These are phyloP conservation scores for Nannochloropsis gaditana DNA, from an alignment of 108 stramenopile species.

Conservation along the genomic window DNA sequence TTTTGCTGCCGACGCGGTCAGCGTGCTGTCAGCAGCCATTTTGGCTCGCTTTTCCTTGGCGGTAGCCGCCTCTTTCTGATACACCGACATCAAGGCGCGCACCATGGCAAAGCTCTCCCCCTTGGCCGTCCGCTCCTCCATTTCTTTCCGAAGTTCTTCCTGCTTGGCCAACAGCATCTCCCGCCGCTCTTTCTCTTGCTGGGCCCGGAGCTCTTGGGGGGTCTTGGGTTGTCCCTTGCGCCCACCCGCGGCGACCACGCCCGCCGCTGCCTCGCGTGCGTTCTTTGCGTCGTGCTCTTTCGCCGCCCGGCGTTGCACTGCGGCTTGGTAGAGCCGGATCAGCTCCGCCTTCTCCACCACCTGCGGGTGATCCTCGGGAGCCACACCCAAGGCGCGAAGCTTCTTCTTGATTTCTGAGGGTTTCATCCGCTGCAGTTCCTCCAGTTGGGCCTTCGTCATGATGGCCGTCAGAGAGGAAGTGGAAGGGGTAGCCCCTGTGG, in stretches of 20 bases:
- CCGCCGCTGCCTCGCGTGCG: constrained; percentile 3
- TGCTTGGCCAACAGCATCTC: constrained; percentile 38
- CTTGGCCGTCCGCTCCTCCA: constrained; percentile 43
- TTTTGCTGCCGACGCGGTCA: constrained; percentile 43
- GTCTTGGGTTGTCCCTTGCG: constrained; percentile 31
- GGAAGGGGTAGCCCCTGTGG: not conserved
- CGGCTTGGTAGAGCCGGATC: constrained; percentile 31
- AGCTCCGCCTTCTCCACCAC: constrained; percentile 47
- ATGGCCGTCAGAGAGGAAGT: not conserved
- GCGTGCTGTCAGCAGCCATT: not conserved
- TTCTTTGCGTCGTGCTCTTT: not conserved
- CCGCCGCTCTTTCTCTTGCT: constrained; percentile 34
- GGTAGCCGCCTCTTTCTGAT: not conserved
- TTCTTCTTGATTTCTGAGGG: constrained; percentile 63
- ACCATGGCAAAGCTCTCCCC: constrained; percentile 51
- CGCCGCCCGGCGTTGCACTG: not conserved
- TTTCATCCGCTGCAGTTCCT: not conserved
- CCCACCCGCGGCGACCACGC: not conserved
- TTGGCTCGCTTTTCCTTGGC: not conserved
- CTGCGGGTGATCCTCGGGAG: not conserved
- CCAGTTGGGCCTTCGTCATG: not conserved
- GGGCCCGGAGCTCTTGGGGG: constrained; percentile 28
- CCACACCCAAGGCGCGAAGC: constrained; percentile 28
- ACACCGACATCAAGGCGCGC: constrained; percentile 31
- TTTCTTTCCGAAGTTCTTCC: constrained; percentile 45